Base-by-base conservation (phyloP, 2,329 filamentous ascomycete species). In the Aspergillus sp. region DNA sequence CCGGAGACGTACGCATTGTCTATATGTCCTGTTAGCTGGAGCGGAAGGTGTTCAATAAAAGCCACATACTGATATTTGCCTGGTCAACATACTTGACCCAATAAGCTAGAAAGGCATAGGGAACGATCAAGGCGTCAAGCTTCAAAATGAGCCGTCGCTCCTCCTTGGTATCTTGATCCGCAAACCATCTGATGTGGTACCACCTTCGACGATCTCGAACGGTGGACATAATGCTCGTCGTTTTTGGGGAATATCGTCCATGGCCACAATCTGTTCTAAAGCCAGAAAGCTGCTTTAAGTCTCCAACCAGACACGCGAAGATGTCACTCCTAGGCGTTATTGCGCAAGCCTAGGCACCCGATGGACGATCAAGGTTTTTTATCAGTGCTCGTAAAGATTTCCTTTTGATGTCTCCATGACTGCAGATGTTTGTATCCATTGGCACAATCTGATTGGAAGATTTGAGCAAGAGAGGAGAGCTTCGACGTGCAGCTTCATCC, bases 1-100 rank as follows among this genome's bases (percentile, higher is more conserved):
- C 82, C 82, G 0, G 80, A 79, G 15, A 84, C 82, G 53, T 83
- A 84, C 2, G 82, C 82, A 73, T 83, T 84, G 60, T 82, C 80
- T 82, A 19, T 7, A 44, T 19, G 8, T 13, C 13, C 27, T 24
- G 44, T 11, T 20, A 48, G 33, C 15, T 11, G 27, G 15, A 50
- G 19, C 3, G 9, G 37, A 27, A 20, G 27, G 27, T 33, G 44
- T 33, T 55, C 49, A n/a, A 4, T 13, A 15, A 7, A 24, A 47
- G 4, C 4, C 12, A 61, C 74, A 50, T 61, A 83, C 80, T 83
- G 50, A 84, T 75, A 54, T 84, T 84, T 3, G 79, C 72, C 61
- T 83, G 81, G 60, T 84, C 82, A 8, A 85, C 77, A 58, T 84
- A 82, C 65, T 84, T 84, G 51, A 80, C 77, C 79, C 82, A 85